Conservation (phyloP, 805 yeast species). For the Diddensiella caesifluorescens region DNA sequence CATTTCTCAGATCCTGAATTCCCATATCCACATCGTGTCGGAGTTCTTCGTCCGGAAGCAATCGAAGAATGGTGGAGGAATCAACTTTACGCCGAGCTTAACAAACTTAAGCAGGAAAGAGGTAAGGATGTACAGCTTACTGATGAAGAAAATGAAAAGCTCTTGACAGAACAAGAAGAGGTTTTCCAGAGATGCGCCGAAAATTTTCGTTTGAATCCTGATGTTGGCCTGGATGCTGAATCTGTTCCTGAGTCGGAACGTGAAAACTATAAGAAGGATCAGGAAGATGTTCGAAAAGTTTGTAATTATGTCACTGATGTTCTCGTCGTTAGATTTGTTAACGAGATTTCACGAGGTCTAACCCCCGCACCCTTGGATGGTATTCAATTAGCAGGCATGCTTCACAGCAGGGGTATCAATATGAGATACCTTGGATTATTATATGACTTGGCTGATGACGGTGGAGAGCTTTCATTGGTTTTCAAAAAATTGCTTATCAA, state of each 20-base stretch:
- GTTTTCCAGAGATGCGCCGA: constrained; percentile 38
- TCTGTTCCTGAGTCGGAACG: constrained; percentile 35
- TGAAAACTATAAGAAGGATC: constrained; percentile 44
- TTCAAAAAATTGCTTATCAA: constrained; percentile 47
- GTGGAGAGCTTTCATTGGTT: constrained; percentile 35
- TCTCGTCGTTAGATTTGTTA: constrained; percentile 59
- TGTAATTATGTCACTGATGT: constrained; percentile 55
- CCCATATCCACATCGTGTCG: constrained; percentile 75
- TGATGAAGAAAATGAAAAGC: constrained; percentile 23
- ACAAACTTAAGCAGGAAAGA: constrained; percentile 5
- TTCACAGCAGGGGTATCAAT: constrained; percentile 84
- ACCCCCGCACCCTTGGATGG: constrained; percentile 75
- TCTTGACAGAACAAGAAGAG: constrained; percentile 30
- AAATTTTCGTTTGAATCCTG: constrained; percentile 67
- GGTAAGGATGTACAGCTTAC: constrained; percentile 24
- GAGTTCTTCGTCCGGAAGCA: constrained; percentile 79
- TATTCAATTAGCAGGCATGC: constrained; percentile 53
- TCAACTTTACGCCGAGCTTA: constrained; percentile 26
- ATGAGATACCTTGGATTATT: constrained; percentile 77
- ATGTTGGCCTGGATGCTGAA: constrained; percentile 47
- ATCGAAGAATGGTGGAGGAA: constrained; percentile 83
- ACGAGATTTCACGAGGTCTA: constrained; percentile 46
- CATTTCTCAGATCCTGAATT: constrained; percentile 40
- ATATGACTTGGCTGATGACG: constrained; percentile 26
- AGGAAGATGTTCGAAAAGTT: constrained; percentile 60